phyloP scores from a whole-genome alignment of 306 rosid genomes.

The Clitoria ternatea region DNA sequence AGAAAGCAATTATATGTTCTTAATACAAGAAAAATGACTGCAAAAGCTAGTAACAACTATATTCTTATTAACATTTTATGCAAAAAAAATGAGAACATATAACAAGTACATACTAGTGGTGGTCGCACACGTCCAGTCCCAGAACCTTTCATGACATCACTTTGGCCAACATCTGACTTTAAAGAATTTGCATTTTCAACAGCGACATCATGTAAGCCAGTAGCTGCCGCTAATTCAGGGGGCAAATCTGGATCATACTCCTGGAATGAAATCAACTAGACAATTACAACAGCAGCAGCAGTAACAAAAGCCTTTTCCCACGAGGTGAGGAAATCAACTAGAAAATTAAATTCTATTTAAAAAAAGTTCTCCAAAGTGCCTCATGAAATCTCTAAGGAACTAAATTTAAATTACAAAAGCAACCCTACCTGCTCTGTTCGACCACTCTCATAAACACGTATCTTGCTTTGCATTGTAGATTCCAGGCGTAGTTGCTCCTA shows the following conservation, averaged over 20 bases:
- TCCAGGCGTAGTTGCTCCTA: conserved; percentile 98
- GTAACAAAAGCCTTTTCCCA: too few relatives aligned
- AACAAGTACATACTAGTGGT: conserved; percentile 59
- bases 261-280: conserved; percentile 39
- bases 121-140: conserved; percentile 59
- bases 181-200: conserved; percentile 51
- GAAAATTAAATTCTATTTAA: conserved; percentile 12
- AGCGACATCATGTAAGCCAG: conserved; percentile 67
- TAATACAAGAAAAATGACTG: not conserved
- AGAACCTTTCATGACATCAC: conserved; percentile 57
- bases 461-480: conserved; percentile 98
- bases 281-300: too few relatives aligned
- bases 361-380: not conserved
- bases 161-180: conserved; percentile 59
- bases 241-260: conserved; percentile 98
- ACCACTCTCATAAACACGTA: conserved; percentile 96
- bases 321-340: conserved; percentile 20
- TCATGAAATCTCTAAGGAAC: not conserved
- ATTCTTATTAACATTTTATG: not conserved
- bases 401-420: conserved; percentile 20
- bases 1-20: not conserved
- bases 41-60: not conserved
- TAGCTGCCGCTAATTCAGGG: conserved; percentile 95
- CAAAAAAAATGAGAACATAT: not conserved
- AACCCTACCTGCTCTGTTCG: conserved; percentile 80